phyloP scores from a whole-genome alignment of 2,329 filamentous ascomycete species.

The Trichoderma pleuroti region DNA sequence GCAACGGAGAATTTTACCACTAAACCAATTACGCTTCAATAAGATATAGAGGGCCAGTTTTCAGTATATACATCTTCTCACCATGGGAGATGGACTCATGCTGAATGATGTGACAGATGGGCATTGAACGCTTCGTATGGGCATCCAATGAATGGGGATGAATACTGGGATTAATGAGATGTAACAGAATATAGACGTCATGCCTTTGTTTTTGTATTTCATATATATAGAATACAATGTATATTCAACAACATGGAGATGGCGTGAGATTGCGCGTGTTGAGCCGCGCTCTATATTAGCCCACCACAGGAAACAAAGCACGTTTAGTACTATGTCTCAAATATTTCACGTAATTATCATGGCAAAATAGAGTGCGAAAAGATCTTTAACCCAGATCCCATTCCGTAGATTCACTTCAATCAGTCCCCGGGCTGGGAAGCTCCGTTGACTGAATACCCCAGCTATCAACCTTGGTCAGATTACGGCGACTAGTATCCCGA shows the following conservation, averaged over 20 bases:
- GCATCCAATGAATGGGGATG: neutral
- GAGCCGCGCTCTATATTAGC: neutral
- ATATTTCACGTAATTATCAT: neutral
- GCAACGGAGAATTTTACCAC: conserved; percentile 33
- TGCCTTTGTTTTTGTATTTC: neutral
- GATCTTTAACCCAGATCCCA: neutral
- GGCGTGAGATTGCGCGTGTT: neutral
- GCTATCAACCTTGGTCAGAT: neutral
- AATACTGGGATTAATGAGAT: neutral
- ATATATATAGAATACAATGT: neutral
- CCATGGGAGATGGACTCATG: neutral
- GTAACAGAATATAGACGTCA: neutral
- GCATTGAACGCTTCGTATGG: neutral
- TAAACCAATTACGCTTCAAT: conserved; percentile 28
- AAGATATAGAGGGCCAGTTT: neutral
- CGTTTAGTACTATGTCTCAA: neutral
- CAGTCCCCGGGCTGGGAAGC: neutral
- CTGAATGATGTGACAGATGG: neutral
- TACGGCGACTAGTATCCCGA: conserved; percentile 1
- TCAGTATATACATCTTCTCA: neutral
- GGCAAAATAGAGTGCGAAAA: neutral
- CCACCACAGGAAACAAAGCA: neutral
- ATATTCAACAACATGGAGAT: too few species aligned
- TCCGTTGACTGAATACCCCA: conserved; percentile 6
- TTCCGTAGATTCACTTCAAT: neutral